phyloP scores from a whole-genome alignment of 176 grass and related monocot genomes.

The Carex myosuroides region DNA sequence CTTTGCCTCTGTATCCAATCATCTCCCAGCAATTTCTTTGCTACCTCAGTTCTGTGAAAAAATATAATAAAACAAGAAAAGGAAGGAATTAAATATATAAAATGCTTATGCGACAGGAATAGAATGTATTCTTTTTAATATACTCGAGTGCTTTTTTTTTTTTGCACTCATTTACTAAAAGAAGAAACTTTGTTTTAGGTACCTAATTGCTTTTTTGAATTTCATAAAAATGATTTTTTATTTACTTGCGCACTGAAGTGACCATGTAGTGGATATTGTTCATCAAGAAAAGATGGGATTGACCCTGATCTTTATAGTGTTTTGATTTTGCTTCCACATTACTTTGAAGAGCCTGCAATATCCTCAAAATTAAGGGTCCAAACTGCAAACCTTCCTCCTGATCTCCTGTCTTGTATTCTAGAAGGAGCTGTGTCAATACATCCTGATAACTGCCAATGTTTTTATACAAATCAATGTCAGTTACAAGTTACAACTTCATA shows the following conservation, averaged over 20 bases:
- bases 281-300: slow-evolving; percentile 56
- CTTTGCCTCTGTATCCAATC: slow-evolving; percentile 63
- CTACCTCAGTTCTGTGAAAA: slow-evolving; percentile 38
- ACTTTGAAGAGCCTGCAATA: slow-evolving; percentile 50
- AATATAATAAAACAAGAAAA: background rate
- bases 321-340: slow-evolving; percentile 57
- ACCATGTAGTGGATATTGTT: slow-evolving; percentile 74
- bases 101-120: background rate
- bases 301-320: slow-evolving; percentile 36
- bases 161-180: background rate
- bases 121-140: background rate
- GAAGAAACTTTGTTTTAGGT: background rate
- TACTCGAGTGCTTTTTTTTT: background rate
- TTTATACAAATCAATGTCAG: background rate
- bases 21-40: slow-evolving; percentile 48
- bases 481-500: background rate
- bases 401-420: slow-evolving; percentile 30
- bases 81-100: background rate
- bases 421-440: slow-evolving; percentile 37
- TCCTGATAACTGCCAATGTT: slow-evolving; percentile 39
- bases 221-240: background rate
- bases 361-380: slow-evolving; percentile 22
- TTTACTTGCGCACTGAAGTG: slow-evolving; percentile 55
- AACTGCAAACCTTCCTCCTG: slow-evolving; percentile 32
- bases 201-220: background rate